Conservation (phyloP, 805 yeast species). For the Ogataea nitratoaversa region DNA sequence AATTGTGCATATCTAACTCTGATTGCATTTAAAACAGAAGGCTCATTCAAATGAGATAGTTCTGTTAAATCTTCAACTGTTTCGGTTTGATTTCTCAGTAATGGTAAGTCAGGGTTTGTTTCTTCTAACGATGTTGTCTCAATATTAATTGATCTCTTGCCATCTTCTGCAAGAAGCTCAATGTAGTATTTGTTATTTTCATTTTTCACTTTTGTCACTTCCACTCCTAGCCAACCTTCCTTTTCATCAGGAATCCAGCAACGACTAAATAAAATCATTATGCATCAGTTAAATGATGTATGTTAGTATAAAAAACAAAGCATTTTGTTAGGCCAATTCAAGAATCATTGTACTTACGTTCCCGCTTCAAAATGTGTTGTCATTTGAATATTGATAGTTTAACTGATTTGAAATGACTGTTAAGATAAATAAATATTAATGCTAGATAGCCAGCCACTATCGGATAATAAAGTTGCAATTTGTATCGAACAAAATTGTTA, state of each 20-base stretch:
- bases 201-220: conserved; percentile 42
- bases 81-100: conserved; percentile 87
- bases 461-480: no score
- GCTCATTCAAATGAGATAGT: conserved; percentile 89
- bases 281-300: no score
- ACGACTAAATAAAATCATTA: conserved; percentile 40
- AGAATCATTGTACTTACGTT: conserved; percentile 37
- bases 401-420: no score
- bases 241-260: conserved; percentile 79
- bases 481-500: no score
- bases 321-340: background rate
- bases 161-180: conserved; percentile 49
- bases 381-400: conserved; percentile 11
- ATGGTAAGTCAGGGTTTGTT: conserved; percentile 60
- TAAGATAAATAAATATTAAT: no score
- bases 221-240: conserved; percentile 74
- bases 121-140: conserved; percentile 47
- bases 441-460: no score
- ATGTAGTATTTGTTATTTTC: conserved; percentile 43
- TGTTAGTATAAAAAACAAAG: background rate
- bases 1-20: conserved; percentile 83
- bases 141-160: conserved; percentile 42
- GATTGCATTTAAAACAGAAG: conserved; percentile 93
- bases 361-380: conserved; percentile 41
- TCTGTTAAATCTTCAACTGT: conserved; percentile 93